A percentile compares a stretch with the other conserved stretches of the same genome.
Evolutionary conservation across 139 green algal species (phyloP).

Genomic region (Volvox reticuliferus): DNA sequence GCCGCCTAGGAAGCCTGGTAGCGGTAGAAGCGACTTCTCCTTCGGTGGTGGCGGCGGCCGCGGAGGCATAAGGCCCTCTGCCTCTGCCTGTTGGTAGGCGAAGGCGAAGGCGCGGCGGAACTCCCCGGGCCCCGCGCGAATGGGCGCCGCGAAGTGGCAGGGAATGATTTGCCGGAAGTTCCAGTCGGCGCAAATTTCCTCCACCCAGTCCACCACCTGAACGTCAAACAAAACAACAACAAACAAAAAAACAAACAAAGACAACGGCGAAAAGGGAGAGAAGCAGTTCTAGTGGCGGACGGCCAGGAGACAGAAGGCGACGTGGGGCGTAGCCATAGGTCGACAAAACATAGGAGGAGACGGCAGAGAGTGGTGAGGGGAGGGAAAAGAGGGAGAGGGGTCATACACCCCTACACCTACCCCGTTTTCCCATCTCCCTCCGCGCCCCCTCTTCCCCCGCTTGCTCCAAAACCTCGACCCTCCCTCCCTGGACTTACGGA

Average conservation of each 20-base stretch:
- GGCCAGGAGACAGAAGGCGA: too few relatives aligned
- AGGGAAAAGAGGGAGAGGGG: not conserved
- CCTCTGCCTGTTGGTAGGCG: slow-evolving; percentile 47
- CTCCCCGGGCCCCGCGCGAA: slow-evolving; percentile 64
- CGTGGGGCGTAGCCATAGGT: too few relatives aligned
- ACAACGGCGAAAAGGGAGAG: too few relatives aligned
- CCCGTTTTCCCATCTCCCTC: not conserved
- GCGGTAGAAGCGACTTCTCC: not conserved
- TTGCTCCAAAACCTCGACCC: not conserved
- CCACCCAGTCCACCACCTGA: slow-evolving; percentile 83
- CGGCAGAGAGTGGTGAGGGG: not conserved
- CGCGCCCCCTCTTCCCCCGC: not conserved
- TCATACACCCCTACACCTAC: too few relatives aligned
- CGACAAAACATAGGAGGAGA: too few relatives aligned
- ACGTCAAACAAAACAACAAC: too few relatives aligned
- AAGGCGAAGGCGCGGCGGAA: slow-evolving; percentile 66
- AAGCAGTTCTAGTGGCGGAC: too few relatives aligned
- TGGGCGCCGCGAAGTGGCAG: slow-evolving; percentile 89
- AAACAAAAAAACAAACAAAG: too few relatives aligned
- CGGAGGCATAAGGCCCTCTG: slow-evolving; percentile 8
- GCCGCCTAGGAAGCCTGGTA: not conserved
- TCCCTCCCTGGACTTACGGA: slow-evolving; percentile 30
- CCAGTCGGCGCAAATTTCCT: slow-evolving; percentile 84
- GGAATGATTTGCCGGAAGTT: slow-evolving; percentile 91
- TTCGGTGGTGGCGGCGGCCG: not conserved